Evolutionary conservation across 2,329 filamentous ascomycete genomes (phyloP).

Genomic region (Sarocladium kiliense): DNA sequence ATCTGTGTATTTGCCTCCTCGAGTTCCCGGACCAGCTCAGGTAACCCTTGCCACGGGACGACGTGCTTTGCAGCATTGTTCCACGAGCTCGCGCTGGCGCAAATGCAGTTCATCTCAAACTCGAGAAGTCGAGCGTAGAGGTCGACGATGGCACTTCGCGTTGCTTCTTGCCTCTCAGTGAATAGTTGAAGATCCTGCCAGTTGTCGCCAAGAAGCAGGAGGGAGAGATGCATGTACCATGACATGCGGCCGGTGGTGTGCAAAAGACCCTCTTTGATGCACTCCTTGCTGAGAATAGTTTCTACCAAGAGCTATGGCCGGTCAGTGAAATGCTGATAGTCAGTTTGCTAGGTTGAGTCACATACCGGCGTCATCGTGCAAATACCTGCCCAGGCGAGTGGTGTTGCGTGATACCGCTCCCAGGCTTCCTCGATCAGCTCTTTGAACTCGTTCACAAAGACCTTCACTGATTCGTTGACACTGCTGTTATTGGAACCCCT

Average conservation of each 20-base stretch:
- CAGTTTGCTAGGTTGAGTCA: neutral
- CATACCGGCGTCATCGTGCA: constrained; percentile 31
- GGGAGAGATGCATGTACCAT: constrained; percentile 28
- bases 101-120: constrained; percentile 35
- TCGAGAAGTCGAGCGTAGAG: constrained; percentile 29
- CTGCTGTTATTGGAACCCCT: constrained; percentile 22
- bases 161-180: constrained; percentile 15
- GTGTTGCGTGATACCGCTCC: constrained; percentile 21
- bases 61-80: constrained; percentile 30
- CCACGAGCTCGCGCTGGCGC: constrained; percentile 31
- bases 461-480: constrained; percentile 22
- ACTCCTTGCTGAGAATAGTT: constrained; percentile 25
- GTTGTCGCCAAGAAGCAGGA: constrained; percentile 17
- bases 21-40: constrained; percentile 20
- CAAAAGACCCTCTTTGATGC: constrained; percentile 23
- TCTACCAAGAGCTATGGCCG: constrained; percentile 28
- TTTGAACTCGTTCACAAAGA: constrained; percentile 22
- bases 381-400: constrained; percentile 30
- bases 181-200: constrained; percentile 3
- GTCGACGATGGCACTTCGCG: constrained; percentile 17
- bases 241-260: constrained; percentile 27
- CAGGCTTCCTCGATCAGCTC: constrained; percentile 21
- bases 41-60: constrained; percentile 28
- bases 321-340: no score
- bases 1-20: constrained; percentile 22